Evolutionary conservation across 768 basidiomycete species (phyloP).

Genomic region (Leccinum uliginosum): DNA sequence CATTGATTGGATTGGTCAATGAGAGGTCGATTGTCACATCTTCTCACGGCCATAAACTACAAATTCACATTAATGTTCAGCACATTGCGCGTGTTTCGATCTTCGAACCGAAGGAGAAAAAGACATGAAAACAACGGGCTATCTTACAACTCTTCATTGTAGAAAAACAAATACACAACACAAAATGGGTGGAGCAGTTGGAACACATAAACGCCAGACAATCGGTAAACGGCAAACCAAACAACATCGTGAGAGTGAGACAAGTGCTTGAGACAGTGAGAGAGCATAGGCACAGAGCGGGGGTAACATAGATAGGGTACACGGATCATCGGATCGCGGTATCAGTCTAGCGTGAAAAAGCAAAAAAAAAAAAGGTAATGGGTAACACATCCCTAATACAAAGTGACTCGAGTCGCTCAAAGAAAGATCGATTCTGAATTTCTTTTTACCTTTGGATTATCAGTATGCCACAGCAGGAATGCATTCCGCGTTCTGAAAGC

Average conservation of each 20-base stretch:
- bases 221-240: not conserved
- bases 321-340: not conserved
- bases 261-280: not conserved
- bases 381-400: not conserved
- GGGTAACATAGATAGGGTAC: slow-evolving; percentile 2
- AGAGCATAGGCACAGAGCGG: not conserved
- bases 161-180: not conserved
- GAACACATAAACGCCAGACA: not conserved
- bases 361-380: not conserved
- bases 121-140: not conserved
- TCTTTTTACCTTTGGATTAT: slow-evolving; percentile 1
- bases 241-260: not conserved
- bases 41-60: not conserved
- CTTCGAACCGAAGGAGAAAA: not conserved
- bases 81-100: not conserved
- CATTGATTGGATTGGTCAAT: not conserved
- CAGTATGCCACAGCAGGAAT: slow-evolving; percentile 20
- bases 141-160: not conserved
- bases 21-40: not conserved
- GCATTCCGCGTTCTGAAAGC: slow-evolving; percentile 13
- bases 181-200: not conserved
- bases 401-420: not conserved
- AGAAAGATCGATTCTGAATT: not conserved
- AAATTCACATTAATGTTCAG: too few relatives aligned
- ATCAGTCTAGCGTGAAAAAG: slow-evolving; percentile 4